These are phyloP conservation scores for Vitis hybrid DNA, from an alignment of 177 flowering plant species.

Conservation along the genomic window DNA sequence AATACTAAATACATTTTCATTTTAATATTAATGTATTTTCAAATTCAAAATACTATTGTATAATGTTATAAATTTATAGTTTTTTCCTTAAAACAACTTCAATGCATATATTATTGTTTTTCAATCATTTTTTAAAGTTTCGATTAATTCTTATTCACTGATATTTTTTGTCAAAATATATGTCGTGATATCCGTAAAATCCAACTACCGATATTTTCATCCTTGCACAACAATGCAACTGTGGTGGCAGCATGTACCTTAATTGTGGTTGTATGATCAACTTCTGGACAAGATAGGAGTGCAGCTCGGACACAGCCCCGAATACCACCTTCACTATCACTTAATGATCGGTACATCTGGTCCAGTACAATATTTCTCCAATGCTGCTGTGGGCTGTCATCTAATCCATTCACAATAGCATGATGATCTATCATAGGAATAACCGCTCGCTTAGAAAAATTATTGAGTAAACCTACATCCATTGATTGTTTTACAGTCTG, in stretches of 20 bases:
- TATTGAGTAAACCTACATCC: slow-evolving; percentile 6
- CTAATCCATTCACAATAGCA: slow-evolving; percentile 20
- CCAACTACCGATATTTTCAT: too few relatives aligned
- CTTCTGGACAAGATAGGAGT: slow-evolving; percentile 24
- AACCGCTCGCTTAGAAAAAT: slow-evolving; percentile 21
- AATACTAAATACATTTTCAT: too few relatives aligned
- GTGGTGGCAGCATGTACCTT: slow-evolving; percentile 26
- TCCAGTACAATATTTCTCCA: slow-evolving; percentile 44
- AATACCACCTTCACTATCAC: slow-evolving; percentile 40
- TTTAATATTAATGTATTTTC: too few relatives aligned
- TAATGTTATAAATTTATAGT: too few relatives aligned
- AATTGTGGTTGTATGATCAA: slow-evolving; percentile 9
- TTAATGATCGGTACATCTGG: slow-evolving; percentile 33
- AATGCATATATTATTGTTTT: neutral
- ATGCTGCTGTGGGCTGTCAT: slow-evolving; percentile 21
- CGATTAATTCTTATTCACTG: too few relatives aligned
- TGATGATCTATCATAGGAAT: slow-evolving; percentile 14
- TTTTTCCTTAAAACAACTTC: neutral
- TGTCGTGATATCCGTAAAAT: too few relatives aligned
- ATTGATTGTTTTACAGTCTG: slow-evolving; percentile 20
- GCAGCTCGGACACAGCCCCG: slow-evolving; percentile 39
- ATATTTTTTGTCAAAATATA: neutral
- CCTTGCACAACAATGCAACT: neutral
- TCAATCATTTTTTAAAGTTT: too few relatives aligned
- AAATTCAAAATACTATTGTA: too few relatives aligned